A percentile compares a stretch with the other conserved stretches of the same genome.
phyloP scores from a whole-genome alignment of 176 grass and related monocot species.

The Alloteropsis semialata region DNA sequence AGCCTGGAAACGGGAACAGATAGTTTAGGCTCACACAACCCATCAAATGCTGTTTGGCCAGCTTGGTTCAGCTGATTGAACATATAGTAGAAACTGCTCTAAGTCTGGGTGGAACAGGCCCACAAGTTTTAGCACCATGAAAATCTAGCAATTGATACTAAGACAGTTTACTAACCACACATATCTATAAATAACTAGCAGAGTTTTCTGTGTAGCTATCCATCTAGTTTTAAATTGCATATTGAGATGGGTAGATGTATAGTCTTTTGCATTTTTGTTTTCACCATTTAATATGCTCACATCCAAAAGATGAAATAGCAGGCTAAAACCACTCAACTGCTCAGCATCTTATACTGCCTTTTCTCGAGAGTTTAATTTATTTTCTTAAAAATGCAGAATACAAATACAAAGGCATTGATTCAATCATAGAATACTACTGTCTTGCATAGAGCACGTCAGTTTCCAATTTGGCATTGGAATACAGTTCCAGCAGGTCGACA shows the following conservation, averaged over 20 bases:
- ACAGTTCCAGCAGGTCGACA: background rate
- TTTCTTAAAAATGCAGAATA: background rate
- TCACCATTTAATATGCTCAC: background rate
- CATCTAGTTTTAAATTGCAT: background rate
- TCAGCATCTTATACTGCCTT: background rate
- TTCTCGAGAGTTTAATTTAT: too few relatives aligned
- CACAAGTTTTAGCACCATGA: background rate
- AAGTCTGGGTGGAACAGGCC: background rate
- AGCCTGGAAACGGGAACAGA: background rate
- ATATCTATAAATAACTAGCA: background rate
- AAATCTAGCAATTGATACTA: background rate
- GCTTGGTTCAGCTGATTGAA: background rate
- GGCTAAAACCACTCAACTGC: background rate
- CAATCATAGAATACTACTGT: background rate
- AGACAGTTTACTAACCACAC: background rate
- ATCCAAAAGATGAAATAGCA: background rate
- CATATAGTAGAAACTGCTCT: conserved; percentile 19
- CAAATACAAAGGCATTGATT: background rate
- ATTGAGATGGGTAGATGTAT: background rate
- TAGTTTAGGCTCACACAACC: background rate
- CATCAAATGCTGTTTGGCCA: conserved; percentile 5
- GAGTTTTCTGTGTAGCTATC: background rate
- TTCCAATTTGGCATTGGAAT: background rate
- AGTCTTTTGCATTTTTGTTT: background rate
- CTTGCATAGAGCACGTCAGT: background rate